A percentile compares a stretch with the other conserved stretches of the same genome.
phyloP scores from a whole-genome alignment of 2,329 filamentous ascomycete genomes.

The Fusarium poae region DNA sequence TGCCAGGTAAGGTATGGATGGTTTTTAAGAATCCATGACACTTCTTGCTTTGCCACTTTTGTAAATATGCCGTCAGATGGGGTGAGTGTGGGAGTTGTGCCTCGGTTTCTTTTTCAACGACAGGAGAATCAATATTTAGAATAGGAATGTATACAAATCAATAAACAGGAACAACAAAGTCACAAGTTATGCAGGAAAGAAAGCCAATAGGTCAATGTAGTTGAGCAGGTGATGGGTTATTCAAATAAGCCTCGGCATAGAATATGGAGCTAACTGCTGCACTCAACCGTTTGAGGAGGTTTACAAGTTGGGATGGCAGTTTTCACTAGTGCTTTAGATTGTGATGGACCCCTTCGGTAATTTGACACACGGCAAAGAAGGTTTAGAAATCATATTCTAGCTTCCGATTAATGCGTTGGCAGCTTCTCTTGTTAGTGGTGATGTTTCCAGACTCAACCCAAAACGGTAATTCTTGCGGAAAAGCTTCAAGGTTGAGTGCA shows the following conservation, averaged over 20 bases:
- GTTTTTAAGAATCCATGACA: conserved; percentile 33
- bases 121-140: background rate
- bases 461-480: conserved; percentile 44
- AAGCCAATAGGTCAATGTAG: background rate
- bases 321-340: conserved; percentile 18
- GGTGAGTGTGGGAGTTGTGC: conserved; percentile 10
- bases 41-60: conserved; percentile 37
- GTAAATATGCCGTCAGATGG: conserved; percentile 8
- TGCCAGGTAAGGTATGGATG: conserved; percentile 17
- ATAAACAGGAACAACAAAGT: background rate
- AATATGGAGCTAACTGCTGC: background rate
- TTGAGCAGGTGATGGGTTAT: conserved; percentile 13
- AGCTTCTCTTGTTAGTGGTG: background rate
- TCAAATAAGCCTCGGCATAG: conserved; percentile 28
- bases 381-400: background rate
- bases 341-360: background rate
- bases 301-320: conserved; percentile 13
- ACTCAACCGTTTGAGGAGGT: background rate
- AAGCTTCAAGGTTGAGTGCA: conserved; percentile 11
- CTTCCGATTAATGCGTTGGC: conserved; percentile 11
- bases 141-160: background rate
- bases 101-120: background rate
- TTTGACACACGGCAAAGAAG: background rate
- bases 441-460: conserved; percentile 17
- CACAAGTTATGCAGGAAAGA: background rate